Conservation (phyloP, 352 stramenopile species). For the Pythium sukuiense region DNA sequence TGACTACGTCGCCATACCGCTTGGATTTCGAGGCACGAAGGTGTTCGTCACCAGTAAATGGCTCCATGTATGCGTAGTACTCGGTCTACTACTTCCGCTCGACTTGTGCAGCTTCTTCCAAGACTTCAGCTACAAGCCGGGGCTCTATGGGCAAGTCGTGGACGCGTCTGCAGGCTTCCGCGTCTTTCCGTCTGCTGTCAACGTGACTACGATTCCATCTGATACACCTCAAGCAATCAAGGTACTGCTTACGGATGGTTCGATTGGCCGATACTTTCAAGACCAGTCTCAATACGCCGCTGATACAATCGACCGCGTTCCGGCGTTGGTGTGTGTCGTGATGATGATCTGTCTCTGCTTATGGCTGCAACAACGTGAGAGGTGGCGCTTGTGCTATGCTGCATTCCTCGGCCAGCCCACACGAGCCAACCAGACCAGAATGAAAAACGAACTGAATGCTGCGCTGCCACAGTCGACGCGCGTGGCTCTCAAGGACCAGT, state of each 20-base stretch:
- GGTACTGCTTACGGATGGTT: constrained; percentile 33
- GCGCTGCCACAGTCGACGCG: constrained; percentile 22
- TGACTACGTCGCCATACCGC: constrained; percentile 31
- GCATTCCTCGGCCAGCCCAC: constrained; percentile 33
- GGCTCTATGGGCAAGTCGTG: constrained; percentile 34
- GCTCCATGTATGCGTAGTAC: constrained; percentile 45
- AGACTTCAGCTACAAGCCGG: constrained; percentile 38
- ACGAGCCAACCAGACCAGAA: not conserved
- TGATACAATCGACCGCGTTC: constrained; percentile 35
- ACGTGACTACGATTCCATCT: not conserved
- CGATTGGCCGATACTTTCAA: constrained; percentile 45
- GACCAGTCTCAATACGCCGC: constrained; percentile 31
- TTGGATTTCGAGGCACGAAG: constrained; percentile 17
- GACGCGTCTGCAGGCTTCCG: constrained; percentile 21
- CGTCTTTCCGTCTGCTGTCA: constrained; percentile 13
- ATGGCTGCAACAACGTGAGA: constrained; percentile 44
- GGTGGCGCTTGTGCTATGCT: constrained; percentile 32
- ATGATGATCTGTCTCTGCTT: constrained; percentile 24
- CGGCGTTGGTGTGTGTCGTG: constrained; percentile 32
- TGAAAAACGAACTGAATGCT: constrained; percentile 25
- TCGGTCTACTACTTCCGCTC: constrained; percentile 47
- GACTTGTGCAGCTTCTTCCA: constrained; percentile 54
- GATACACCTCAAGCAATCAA: constrained; percentile 8
- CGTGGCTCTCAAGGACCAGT: constrained; percentile 22
- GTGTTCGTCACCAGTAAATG: constrained; percentile 49